Conservation (phyloP, 352 stramenopile species). For the Phytopythium aichiense region DNA sequence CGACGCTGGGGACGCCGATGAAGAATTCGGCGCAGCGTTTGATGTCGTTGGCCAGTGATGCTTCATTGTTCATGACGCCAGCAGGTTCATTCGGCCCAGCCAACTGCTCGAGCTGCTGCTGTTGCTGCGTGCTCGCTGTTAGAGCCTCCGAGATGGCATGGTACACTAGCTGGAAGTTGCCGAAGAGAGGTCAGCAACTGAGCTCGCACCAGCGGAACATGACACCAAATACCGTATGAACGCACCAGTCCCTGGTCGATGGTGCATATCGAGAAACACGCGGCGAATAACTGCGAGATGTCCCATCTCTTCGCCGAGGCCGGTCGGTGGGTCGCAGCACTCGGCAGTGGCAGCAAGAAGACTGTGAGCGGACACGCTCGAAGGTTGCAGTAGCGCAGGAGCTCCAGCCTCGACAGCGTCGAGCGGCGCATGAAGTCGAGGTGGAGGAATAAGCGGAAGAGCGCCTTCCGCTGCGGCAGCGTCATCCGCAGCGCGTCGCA, state of each 20-base stretch:
- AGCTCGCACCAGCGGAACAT: neutral
- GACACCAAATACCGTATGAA: neutral
- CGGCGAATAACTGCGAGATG: conserved; percentile 44
- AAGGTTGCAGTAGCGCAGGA: conserved; percentile 56
- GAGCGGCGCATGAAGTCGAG: conserved; percentile 56
- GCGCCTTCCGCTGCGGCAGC: conserved; percentile 45
- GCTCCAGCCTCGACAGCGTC: conserved; percentile 38
- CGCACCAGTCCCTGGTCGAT: conserved; percentile 24
- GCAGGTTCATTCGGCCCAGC: neutral
- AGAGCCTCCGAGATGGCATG: conserved; percentile 20
- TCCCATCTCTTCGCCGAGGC: conserved; percentile 43
- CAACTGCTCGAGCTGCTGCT: neutral
- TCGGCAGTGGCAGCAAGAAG: conserved; percentile 32
- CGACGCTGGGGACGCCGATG: conserved; percentile 23
- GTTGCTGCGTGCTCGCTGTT: neutral
- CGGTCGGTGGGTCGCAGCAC: conserved; percentile 30
- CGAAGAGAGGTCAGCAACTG: conserved; percentile 1
- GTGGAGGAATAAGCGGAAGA: conserved; percentile 61
- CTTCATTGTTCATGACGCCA: neutral
- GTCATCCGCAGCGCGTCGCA: conserved; percentile 49
- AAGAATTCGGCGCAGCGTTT: conserved; percentile 38
- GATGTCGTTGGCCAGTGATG: conserved; percentile 26
- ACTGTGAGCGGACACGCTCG: conserved; percentile 23
- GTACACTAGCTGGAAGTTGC: conserved; percentile 18
- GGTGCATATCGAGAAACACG: conserved; percentile 63